Evolutionary conservation across 2,329 filamentous ascomycete genomes (phyloP), one percentile per base, ranked within the genome.

Genomic region (Xylaria sp.): DNA sequence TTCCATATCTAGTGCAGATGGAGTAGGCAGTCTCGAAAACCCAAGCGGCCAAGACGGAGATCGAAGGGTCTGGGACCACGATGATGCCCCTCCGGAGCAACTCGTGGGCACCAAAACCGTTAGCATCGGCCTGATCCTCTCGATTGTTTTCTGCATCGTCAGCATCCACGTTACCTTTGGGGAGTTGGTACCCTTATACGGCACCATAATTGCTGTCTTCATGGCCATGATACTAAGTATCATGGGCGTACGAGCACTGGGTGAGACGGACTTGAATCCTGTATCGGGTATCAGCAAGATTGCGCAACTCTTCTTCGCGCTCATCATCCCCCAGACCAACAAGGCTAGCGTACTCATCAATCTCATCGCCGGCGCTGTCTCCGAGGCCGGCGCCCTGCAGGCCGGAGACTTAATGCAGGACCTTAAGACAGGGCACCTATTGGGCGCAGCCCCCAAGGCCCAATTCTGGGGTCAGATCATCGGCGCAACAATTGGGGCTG

Each of bases 391-490:
- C 5, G 96, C 96, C 3, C 84, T 98, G 4, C 96, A 99, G 83
- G 95, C 96, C 2, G 96, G 96, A 9, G 96, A 99, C 79, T 88
- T 99, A 64, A 93, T 99, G 87, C 96, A 99, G 79, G 96, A 99
- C 78, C 87, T 99, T 35, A 99, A 99, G 80, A 98, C 96, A 0
- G 96, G 96, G 0, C 94, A 99, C 79, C 83, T 99, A 0, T 87
- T 99, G 0, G 94, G 95, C 12, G 96, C 96, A 0, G 92, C 93
- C 3, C 96, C 96, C 0, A 96, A 92, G 74, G 96, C 96, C 0
- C 96, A 99, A 76, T 99, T 99, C 79, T 98, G 93, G 86, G 96
- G 96, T 0, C 96, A 99, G 78, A 88, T 98, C 23, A 94, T 99
- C 62, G 96, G 96, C 4, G 93, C 92, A 42, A 91, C 93, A 0